Percentiles rank a stretch among this genome's conserved stretches.
Evolutionary conservation across 306 rosid species (phyloP).

Genomic region (Vigna trinervia): DNA sequence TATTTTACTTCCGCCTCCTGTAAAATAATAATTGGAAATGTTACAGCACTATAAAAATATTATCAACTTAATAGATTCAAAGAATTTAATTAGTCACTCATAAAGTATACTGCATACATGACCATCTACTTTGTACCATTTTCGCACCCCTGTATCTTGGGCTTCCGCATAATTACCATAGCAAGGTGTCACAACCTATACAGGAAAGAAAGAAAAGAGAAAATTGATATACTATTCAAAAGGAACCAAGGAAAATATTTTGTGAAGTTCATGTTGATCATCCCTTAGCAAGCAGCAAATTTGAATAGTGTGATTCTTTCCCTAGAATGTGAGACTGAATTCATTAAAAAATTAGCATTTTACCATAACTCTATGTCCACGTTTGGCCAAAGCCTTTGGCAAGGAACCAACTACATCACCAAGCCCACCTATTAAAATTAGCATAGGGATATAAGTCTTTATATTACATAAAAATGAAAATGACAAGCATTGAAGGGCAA

Average conservation of each 20-base stretch:
- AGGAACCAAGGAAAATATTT: background rate
- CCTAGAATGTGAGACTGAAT: background rate
- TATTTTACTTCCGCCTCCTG: constrained; percentile 75
- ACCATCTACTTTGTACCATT: constrained; percentile 61
- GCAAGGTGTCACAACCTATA: constrained; percentile 76
- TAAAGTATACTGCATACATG: constrained; percentile 56
- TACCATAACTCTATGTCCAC: constrained; percentile 96
- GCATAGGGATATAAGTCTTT: constrained; percentile 44
- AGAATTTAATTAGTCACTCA: constrained; percentile 11
- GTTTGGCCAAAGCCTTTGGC: constrained; percentile 92
- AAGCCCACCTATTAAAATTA: constrained; percentile 72
- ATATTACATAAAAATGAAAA: background rate
- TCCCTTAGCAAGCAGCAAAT: background rate
- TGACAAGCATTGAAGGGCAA: too few species aligned
- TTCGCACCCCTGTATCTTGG: constrained; percentile 62
- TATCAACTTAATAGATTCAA: background rate
- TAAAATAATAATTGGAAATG: constrained; percentile 39
- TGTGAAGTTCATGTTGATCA: background rate
- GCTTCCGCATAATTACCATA: constrained; percentile 68
- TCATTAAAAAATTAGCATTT: constrained; percentile 21
- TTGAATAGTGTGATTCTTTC: background rate
- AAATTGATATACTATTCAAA: background rate
- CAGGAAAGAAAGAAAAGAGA: background rate
- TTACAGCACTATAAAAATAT: constrained; percentile 11
- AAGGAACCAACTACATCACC: constrained; percentile 90